phyloP scores from a whole-genome alignment of 78 protist genomes.

The Mastigamoeba balamuthi region DNA sequence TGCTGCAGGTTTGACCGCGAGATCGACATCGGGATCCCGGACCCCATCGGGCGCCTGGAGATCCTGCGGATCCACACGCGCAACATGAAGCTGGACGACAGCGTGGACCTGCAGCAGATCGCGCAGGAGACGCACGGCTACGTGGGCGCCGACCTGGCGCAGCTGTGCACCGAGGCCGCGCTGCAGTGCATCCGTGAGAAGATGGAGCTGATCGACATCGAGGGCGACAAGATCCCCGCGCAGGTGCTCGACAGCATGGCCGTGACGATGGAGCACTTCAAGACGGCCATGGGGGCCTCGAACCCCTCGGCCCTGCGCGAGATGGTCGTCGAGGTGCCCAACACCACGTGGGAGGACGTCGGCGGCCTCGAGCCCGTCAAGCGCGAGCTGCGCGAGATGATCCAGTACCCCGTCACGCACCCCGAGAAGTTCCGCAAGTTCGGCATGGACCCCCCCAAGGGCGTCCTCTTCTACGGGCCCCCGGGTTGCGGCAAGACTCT shows the following conservation, averaged over 20 bases:
- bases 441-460: constrained; percentile 93
- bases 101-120: constrained; percentile 90
- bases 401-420: constrained; percentile 95
- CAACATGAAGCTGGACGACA: constrained; percentile 94
- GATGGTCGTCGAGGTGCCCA: constrained; percentile 92
- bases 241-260: constrained; percentile 83
- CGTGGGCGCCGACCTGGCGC: constrained; percentile 97
- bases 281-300: constrained; percentile 44
- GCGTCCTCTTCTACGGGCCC: constrained; percentile 97
- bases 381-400: constrained; percentile 77
- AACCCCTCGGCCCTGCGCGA: constrained; percentile 96
- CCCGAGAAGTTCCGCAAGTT: constrained; percentile 93
- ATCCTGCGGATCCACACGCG: constrained; percentile 95
- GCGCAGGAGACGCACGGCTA: constrained; percentile 94
- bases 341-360: constrained; percentile 95
- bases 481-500: constrained; percentile 98
- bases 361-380: constrained; percentile 92
- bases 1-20: constrained; percentile 97
- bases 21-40: constrained; percentile 97
- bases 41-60: constrained; percentile 87
- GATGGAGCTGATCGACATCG: constrained; percentile 94
- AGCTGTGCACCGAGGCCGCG: constrained; percentile 96
- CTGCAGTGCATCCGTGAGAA: constrained; percentile 93
- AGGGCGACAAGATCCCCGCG: constrained; percentile 93
- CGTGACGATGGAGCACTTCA: constrained; percentile 80